phyloP scores from a whole-genome alignment of 2,329 filamentous ascomycete genomes.

The Ophiosphaerella korrae region DNA sequence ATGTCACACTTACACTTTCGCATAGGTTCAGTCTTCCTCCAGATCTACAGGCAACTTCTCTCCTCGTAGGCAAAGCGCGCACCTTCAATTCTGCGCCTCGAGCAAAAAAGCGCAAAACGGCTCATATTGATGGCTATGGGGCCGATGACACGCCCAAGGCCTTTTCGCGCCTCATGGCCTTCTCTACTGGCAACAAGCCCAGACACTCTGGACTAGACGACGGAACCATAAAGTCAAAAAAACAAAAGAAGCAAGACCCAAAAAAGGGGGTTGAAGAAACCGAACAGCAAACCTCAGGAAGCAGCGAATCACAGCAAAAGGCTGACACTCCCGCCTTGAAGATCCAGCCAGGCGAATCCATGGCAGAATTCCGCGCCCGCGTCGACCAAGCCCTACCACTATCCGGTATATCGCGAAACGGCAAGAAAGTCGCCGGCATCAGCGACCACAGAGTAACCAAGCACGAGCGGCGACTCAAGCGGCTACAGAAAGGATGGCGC shows the following conservation, averaged over 20 bases:
- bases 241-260: slow-evolving; percentile 50
- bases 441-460: slow-evolving; percentile 72
- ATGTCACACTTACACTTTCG: slow-evolving; percentile 41
- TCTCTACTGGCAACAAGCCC: slow-evolving; percentile 62
- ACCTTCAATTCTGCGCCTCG: slow-evolving; percentile 40
- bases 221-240: slow-evolving; percentile 58
- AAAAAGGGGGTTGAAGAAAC: slow-evolving; percentile 11
- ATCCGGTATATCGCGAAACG: slow-evolving; percentile 65
- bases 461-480: slow-evolving; percentile 79
- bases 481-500: slow-evolving; percentile 64
- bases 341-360: slow-evolving; percentile 81
- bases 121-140: slow-evolving; percentile 58
- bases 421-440: slow-evolving; percentile 67
- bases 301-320: slow-evolving; percentile 36
- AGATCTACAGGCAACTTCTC: slow-evolving; percentile 61
- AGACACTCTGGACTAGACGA: slow-evolving; percentile 69
- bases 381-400: slow-evolving; percentile 86
- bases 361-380: slow-evolving; percentile 79
- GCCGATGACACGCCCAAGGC: slow-evolving; percentile 85
- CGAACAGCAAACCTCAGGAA: slow-evolving; percentile 16
- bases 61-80: slow-evolving; percentile 58
- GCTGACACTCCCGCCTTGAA: slow-evolving; percentile 16
- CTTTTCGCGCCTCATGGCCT: slow-evolving; percentile 84
- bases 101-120: slow-evolving; percentile 45
- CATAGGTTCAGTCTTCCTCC: slow-evolving; percentile 66